Evolutionary conservation across 2,329 filamentous ascomycete species (phyloP), one percentile per base, ranked within the genome.

Genomic region (Trichophyton simii): DNA sequence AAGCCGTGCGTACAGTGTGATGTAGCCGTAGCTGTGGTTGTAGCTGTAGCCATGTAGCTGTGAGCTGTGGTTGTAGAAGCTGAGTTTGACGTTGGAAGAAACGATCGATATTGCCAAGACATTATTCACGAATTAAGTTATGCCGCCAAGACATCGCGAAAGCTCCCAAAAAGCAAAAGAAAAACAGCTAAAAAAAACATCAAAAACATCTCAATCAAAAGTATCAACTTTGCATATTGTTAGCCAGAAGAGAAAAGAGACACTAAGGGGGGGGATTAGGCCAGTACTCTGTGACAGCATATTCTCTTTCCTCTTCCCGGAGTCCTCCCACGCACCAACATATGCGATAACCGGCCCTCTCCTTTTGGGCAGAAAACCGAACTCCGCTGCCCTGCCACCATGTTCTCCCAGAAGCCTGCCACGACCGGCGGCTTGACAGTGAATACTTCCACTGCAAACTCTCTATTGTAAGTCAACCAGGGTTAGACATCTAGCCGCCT

Each of bases 381-480:
- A 38, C 34, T 42, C 38, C 15, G n/a, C 15, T 18, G 15, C 41
- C 41, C 38, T 42, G n/a, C 5, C 28, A 57, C 41, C 58, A 66
- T 66, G 65, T 66, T 65, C 54, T 61, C 60, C 18, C 57, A 57
- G 13, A 59, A 61, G n/a, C 59, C 65, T 11, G 60, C 62, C 11
- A 50, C 61, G 11, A 15, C 52, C 11, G 63, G 64, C n/a, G 60
- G 65, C 15, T 28, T 66, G 34, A 64, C 60, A 2, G 60, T 66
- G 36, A 66, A 66, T 59, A 66, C 65, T 3, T 59, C 64, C 1
- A 61, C 61, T 18, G 62, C 65, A 9, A 66, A 65, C 46, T 61
- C 63, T 25, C 58, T 66, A 34, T 65, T 66, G 65, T 66, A 63
- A 65, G 65, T 64, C 25, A 5, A 46, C 9, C 8, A 15, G 18